Base-by-base conservation (phyloP, 73 alveolate genomes). In the Uronychia setigera region DNA sequence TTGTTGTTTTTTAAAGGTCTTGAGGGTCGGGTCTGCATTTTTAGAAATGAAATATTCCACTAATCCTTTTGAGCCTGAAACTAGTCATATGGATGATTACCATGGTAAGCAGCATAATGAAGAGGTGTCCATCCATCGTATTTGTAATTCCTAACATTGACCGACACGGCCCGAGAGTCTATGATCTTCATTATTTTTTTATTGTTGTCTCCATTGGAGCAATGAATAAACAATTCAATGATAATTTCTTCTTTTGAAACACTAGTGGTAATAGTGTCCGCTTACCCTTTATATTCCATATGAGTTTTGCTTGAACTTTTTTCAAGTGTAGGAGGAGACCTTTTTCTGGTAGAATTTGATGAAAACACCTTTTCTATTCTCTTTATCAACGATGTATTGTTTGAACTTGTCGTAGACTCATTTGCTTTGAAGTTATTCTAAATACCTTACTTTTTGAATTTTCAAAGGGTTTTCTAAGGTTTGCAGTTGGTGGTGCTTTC, bases 101-200 rank as follows among this genome's bases (percentile, higher is more conserved):
- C 93, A 57, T 91, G 60, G 30, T 28, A 60, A 31, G 85, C 80
- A 13, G 93, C 95, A 87, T 91, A 89, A 80, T 91, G 95, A 1
- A 91, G 33, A 30, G 91, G 93, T 13, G 93, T 91, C 93, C 95
- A 91, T 26, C 91, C 91, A 33, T 80, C 67, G 19, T 11, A 46
- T 11, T 46, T 11, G n/a, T 5, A 19, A 19, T 46, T 46, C 19
- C 67, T 46, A 46, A 19, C 67, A 19, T 46, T 46, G 19, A 46
- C 67, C 5, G n/a, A n/a, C n/a, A n/a, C n/a, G n/a, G n/a, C n/a
- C n/a, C n/a, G n/a, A n/a, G n/a, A n/a, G n/a, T n/a, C n/a, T n/a
- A n/a, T n/a, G n/a, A n/a, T n/a, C n/a, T n/a, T n/a, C n/a, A n/a
- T n/a, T n/a, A n/a, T n/a, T n/a, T n/a, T n/a, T n/a, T n/a, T n/a